Base-by-base conservation (phyloP, 805 yeast species). In the Henningerozyma blattae region DNA sequence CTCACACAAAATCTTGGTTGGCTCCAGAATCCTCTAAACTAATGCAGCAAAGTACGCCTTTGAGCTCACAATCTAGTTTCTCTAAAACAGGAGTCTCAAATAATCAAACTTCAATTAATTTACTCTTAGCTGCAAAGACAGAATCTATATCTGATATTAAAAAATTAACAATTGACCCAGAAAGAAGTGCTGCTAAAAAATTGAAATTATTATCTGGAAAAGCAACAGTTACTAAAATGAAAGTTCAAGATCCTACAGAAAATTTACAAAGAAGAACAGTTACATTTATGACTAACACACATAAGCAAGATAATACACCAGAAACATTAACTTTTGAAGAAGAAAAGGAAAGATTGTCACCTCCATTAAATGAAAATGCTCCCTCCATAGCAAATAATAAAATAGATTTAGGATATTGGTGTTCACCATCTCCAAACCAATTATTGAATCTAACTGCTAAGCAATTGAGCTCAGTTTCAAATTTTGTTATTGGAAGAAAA, bases 401-500 rank as follows among this genome's bases (percentile, higher is more conserved):
- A 8, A 22, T n/a, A 15, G 14, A 20, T 18, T 9, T 8, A 30
- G 19, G 70, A 3, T 81, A 81, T 46, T 82, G 89, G 86, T 73
- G 83, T 40, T 65, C 78, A 0, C 93, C 91, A 1, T 56, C 79
- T 0, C 57, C 77, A 13, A 59, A 58, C 3, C 72, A 69, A 20
- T 58, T 82, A 3, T 41, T 65, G 0, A 41, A 50, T 6, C 44
- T 71, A 35, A 50, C 77, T 0, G 38, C 57, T 3, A 62, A 68
- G 25, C 70, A 74, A 30, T 62, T 81, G 15, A 43, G 71, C 1
- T 62, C 63, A 18, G 70, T 82, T 14, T 68, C 76, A 15, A 70
- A 75, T 44, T 81, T 81, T 45, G 68, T 76, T 5, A 66, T 76
- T 37, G 91, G 91, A 2, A 69, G 87, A 44, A 62, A 61, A 34